Conservation (phyloP, 2,329 filamentous ascomycete species). For the Pezicula carpinea region DNA sequence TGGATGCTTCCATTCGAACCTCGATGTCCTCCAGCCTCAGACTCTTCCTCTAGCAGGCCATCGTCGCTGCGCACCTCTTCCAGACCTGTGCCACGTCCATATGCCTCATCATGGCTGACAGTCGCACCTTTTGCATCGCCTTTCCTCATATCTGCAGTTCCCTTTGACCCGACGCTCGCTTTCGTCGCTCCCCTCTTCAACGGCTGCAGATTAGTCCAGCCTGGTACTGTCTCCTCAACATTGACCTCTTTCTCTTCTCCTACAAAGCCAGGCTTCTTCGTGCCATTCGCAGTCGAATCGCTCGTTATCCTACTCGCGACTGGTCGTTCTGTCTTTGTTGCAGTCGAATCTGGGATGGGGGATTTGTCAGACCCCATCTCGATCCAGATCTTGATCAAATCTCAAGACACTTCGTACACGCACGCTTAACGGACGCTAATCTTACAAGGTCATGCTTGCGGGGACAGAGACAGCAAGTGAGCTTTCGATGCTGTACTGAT, state of each 20-base stretch:
- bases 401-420: too few species aligned
- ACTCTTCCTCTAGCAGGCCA: constrained; percentile 21
- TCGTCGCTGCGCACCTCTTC: constrained; percentile 26
- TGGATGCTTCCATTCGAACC: constrained; percentile 2
- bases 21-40: constrained; percentile 8
- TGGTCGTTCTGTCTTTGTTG: background rate
- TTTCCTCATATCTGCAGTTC: constrained; percentile 6
- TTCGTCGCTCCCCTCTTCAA: constrained; percentile 13
- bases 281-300: background rate
- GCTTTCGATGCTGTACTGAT: too few species aligned
- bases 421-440: too few species aligned
- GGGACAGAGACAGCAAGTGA: too few species aligned
- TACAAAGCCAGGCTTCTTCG: background rate
- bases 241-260: background rate
- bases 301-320: too few species aligned
- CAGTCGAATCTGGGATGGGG: background rate
- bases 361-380: too few species aligned
- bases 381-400: too few species aligned
- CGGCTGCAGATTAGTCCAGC: constrained; percentile 22
- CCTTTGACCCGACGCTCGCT: constrained; percentile 4
- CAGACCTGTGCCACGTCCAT: constrained; percentile 19
- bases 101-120: constrained; percentile 4
- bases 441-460: too few species aligned
- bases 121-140: constrained; percentile 9
- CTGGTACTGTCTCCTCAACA: constrained; percentile 11